Conservation (phyloP, 139 green algal genomes). For the Picochlorum sp. region DNA sequence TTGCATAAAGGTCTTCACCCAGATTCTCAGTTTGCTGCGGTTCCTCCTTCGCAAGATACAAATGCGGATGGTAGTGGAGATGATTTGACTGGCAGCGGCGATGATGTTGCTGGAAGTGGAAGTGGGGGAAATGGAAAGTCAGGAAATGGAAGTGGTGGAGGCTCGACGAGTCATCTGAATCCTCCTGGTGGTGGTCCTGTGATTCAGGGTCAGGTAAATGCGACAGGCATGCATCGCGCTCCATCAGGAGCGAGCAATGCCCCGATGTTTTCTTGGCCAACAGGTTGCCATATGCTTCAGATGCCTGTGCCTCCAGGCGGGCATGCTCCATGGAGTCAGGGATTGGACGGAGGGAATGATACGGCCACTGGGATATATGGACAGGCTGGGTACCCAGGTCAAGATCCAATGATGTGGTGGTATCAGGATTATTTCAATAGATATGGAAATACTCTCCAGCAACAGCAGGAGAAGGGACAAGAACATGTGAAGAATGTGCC, state of each 20-base stretch:
- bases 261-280: conserved; percentile 9
- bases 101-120: conserved; percentile 14
- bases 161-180: conserved; percentile 14
- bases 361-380: not conserved
- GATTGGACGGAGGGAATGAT: not conserved
- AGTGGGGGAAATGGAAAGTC: conserved; percentile 15
- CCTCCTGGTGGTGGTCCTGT: conserved; percentile 2
- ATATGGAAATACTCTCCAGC: conserved; percentile 6
- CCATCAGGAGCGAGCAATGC: conserved; percentile 11
- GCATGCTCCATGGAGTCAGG: not conserved
- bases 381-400: not conserved
- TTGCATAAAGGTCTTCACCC: conserved; percentile 10
- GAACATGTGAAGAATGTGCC: not conserved
- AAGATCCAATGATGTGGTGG: conserved; percentile 27
- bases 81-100: conserved; percentile 7
- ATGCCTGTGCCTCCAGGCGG: not conserved
- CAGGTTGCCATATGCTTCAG: not conserved
- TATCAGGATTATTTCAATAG: conserved; percentile 29
- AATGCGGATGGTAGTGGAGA: conserved; percentile 12
- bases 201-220: not conserved
- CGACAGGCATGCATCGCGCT: not conserved
- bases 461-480: not conserved
- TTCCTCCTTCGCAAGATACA: conserved; percentile 15
- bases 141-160: conserved; percentile 11
- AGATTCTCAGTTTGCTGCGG: conserved; percentile 29